A percentile compares a stretch with the other conserved stretches of the same genome.
Evolutionary conservation across 305 asterid species (phyloP).

Genomic region (Fraxinus velutina): DNA sequence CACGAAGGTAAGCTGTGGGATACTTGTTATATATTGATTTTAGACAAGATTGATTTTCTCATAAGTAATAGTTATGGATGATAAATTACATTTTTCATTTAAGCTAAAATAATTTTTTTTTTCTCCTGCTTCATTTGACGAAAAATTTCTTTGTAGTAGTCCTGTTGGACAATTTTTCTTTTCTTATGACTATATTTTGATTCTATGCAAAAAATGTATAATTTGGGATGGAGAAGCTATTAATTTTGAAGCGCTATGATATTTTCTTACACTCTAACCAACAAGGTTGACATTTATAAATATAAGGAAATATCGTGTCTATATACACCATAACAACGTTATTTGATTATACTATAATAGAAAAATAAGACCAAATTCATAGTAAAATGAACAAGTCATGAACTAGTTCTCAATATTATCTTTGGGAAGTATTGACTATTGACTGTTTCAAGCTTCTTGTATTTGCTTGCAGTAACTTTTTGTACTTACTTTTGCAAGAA

Average conservation of each 20-base stretch:
- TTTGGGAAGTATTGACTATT: neutral
- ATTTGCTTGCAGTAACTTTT: neutral
- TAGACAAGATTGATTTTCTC: neutral
- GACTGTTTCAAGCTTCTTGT: neutral
- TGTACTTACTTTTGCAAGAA: neutral
- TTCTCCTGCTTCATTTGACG: neutral
- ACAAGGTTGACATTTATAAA: neutral
- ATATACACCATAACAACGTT: neutral
- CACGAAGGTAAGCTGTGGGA: constrained; percentile 67
- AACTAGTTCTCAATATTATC: neutral
- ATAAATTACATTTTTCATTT: neutral
- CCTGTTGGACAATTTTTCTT: neutral
- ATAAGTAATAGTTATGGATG: neutral
- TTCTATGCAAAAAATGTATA: neutral
- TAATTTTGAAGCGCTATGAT: neutral
- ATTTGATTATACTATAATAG: neutral
- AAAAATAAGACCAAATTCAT: neutral
- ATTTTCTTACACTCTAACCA: neutral
- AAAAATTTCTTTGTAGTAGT: neutral
- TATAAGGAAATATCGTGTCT: neutral
- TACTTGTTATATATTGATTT: neutral
- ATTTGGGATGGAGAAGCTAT: neutral
- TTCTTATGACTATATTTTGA: neutral
- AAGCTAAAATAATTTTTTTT: neutral
- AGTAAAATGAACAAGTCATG: neutral